Evolutionary conservation across 306 rosid species (phyloP).

Genomic region (Vigna nakashimae): DNA sequence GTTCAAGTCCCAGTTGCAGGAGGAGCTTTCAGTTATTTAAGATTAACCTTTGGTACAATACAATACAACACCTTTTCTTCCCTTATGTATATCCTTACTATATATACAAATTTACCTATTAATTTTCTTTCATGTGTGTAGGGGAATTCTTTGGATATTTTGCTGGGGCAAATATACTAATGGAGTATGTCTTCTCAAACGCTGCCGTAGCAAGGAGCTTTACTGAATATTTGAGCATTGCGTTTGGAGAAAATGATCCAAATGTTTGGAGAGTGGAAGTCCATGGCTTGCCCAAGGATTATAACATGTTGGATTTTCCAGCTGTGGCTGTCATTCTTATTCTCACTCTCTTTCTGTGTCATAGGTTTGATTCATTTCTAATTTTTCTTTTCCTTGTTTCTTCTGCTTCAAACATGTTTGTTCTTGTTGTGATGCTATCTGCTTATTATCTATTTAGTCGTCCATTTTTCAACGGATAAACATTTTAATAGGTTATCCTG

Average conservation of each 20-base stretch:
- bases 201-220: slow-evolving; percentile 94
- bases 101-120: neutral
- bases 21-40: slow-evolving; percentile 92
- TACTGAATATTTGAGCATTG: slow-evolving; percentile 70
- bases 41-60: slow-evolving; percentile 86
- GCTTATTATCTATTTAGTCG: neutral
- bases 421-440: slow-evolving; percentile 8
- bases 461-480: slow-evolving; percentile 33
- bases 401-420: neutral
- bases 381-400: neutral
- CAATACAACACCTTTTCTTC: slow-evolving; percentile 5
- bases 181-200: slow-evolving; percentile 96
- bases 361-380: slow-evolving; percentile 61
- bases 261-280: slow-evolving; percentile 81
- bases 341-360: slow-evolving; percentile 88
- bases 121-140: slow-evolving; percentile 44
- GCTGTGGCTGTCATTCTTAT: slow-evolving; percentile 88
- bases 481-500: slow-evolving; percentile 38
- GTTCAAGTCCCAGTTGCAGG: slow-evolving; percentile 97
- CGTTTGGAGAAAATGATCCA: slow-evolving; percentile 70
- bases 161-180: slow-evolving; percentile 90
- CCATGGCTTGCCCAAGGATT: slow-evolving; percentile 67
- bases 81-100: neutral
- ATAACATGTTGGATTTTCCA: slow-evolving; percentile 83
- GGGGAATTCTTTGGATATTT: slow-evolving; percentile 94